Percentiles rank a stretch among this genome's conserved stretches.
Evolutionary conservation across 805 yeast genomes (phyloP).

Genomic region (Saccharomycopsis sp.): DNA sequence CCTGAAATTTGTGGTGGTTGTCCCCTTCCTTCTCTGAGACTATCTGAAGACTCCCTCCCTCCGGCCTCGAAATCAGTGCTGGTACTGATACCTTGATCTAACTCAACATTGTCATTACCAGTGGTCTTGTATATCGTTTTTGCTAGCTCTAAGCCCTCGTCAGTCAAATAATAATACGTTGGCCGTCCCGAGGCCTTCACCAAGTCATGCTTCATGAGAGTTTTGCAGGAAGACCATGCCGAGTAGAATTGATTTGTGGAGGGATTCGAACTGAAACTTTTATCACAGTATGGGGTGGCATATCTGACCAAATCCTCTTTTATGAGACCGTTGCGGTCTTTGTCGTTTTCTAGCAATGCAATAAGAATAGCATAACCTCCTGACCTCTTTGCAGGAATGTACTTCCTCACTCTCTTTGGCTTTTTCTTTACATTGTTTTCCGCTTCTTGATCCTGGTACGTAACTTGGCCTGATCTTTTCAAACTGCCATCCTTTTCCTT

Average conservation of each 20-base stretch:
- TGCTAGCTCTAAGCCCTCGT: conserved; percentile 62
- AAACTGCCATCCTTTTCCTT: conserved; percentile 12
- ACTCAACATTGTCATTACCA: conserved; percentile 41
- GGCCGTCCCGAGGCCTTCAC: conserved; percentile 56
- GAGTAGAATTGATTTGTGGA: conserved; percentile 57
- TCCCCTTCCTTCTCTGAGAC: background rate
- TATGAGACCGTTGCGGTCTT: conserved; percentile 47
- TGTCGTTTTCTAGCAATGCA: conserved; percentile 46
- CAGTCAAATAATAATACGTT: conserved; percentile 54
- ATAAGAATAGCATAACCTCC: conserved; percentile 82
- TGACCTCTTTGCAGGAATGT: conserved; percentile 67
- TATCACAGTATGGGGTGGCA: conserved; percentile 51
- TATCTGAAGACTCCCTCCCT: background rate
- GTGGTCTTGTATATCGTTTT: conserved; percentile 24
- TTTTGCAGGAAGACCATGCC: conserved; percentile 70
- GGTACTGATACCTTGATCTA: background rate
- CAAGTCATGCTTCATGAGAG: conserved; percentile 52
- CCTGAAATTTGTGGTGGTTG: background rate
- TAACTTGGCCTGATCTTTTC: conserved; percentile 17
- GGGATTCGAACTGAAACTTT: conserved; percentile 54
- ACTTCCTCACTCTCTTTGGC: conserved; percentile 30
- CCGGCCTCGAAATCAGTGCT: background rate
- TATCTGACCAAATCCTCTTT: conserved; percentile 49
- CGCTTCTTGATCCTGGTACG: conserved; percentile 12
- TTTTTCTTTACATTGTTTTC: conserved; percentile 24